Evolutionary conservation across 108 stramenopile species (phyloP), one percentile per base, ranked within the genome.

Genomic region (Hondaea fermentalgiana): DNA sequence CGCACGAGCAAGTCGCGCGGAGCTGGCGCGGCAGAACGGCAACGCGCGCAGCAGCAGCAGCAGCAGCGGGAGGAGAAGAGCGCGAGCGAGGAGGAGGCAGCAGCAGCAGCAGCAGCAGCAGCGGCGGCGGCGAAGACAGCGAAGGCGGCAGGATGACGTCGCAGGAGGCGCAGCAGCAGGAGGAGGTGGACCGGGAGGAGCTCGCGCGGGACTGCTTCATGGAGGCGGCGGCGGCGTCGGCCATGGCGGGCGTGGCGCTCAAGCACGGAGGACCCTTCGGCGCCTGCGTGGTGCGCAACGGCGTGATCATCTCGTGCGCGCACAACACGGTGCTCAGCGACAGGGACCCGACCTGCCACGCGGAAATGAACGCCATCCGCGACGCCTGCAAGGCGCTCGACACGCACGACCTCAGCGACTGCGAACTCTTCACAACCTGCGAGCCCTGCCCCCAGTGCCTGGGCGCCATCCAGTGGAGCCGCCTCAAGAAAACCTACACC

Each of bases 311-410:
- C 51, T 83, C 76, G 4, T 47, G 45, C n/a, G 76, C 76, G 45
- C 76, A 83, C 76, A 83, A 83, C 76, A 83, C 76, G 43, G 76
- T 83, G 76, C 76, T 83, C 76, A 83, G 45, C 25, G 76, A 83
- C 23, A 23, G n/a, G 25, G 76, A 83, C 76, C 76, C 76, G 76
- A 83, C 76, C 6, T 83, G 76, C 76, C 76, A 83, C 51, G 76
- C 76, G 17, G 76, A 83, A 45, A 83, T 83, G 76, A 83, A 83
- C 5, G 76, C 76, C n/a, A 83, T 83, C 51, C 76, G 76, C 76
- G 45, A 83, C 76, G 76, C 76, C 49, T 83, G 76, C 76, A 53
- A 17, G 51, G 76, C 76, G 28, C 76, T 83, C 23, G 51, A 83
- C 76, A 28, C 76, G 45, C 76, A 83, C 51, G 76, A 83, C 76